Conservation (phyloP, 164 flowering plant genomes). For the Akebia trifoliata region DNA sequence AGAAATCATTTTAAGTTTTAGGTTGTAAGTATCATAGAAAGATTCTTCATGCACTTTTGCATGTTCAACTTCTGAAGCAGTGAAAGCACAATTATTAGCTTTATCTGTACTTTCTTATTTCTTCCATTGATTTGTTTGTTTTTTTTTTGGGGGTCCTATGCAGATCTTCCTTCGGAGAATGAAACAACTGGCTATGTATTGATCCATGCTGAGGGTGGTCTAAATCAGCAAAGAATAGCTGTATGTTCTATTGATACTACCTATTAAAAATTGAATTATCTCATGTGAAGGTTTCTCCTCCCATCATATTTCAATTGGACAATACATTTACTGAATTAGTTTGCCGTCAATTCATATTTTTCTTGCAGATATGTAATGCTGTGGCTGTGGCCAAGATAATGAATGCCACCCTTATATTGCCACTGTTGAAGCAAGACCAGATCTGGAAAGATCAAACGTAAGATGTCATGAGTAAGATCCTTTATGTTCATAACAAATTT, state of each 20-base stretch:
- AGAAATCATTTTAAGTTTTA: no score
- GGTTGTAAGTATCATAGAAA: no score
- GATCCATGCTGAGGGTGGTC: conserved; percentile 98
- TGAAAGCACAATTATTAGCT: not conserved
- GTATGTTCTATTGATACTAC: conserved; percentile 37
- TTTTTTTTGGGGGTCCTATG: conserved; percentile 18
- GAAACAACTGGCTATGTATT: conserved; percentile 92
- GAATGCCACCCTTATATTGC: conserved; percentile 97
- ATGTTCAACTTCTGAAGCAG: no score
- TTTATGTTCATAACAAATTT: not conserved
- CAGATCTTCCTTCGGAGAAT: conserved; percentile 89
- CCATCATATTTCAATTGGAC: not conserved
- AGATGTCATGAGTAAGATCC: conserved; percentile 25
- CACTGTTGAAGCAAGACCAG: conserved; percentile 96
- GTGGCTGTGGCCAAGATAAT: conserved; percentile 98
- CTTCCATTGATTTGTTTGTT: not conserved
- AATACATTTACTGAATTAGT: not conserved
- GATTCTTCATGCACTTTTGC: no score
- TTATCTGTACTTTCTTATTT: not conserved
- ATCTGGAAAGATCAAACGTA: conserved; percentile 99
- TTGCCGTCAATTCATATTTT: not conserved
- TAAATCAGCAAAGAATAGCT: conserved; percentile 97
- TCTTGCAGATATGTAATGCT: conserved; percentile 92
- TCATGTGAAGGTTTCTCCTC: not conserved
- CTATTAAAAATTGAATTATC: no score